phyloP scores from a whole-genome alignment of 225 moss, liverwort and hornwort species.

The Marchantia polymorpha region DNA sequence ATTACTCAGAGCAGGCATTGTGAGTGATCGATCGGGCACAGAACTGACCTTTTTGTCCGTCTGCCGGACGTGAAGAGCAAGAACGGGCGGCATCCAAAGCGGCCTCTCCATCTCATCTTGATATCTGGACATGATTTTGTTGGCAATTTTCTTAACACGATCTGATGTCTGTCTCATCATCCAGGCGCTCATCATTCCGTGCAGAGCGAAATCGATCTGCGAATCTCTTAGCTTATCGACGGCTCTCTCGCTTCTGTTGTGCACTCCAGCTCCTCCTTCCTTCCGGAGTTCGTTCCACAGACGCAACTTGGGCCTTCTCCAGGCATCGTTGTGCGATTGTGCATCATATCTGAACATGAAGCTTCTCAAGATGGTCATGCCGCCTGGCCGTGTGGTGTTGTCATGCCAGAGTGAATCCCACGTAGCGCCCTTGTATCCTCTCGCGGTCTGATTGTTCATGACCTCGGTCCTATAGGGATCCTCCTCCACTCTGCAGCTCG shows the following conservation, averaged over 20 bases:
- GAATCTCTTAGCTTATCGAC: neutral
- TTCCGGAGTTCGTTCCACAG: slow-evolving; percentile 11
- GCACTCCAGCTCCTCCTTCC: slow-evolving; percentile 10
- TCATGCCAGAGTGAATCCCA: slow-evolving; percentile 24
- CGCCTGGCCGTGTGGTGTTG: slow-evolving; percentile 11
- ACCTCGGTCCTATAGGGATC: slow-evolving; percentile 19
- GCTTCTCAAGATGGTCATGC: slow-evolving; percentile 15
- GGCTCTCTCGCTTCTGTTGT: neutral
- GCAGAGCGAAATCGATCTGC: slow-evolving; percentile 19
- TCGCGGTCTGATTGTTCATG: neutral
- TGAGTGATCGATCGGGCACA: neutral
- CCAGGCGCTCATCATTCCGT: slow-evolving; percentile 36
- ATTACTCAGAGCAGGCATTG: neutral
- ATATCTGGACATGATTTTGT: slow-evolving; percentile 43
- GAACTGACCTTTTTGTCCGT: slow-evolving; percentile 36
- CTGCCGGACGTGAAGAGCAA: slow-evolving; percentile 40
- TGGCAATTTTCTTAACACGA: slow-evolving; percentile 30
- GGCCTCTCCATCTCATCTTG: slow-evolving; percentile 23
- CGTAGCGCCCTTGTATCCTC: neutral
- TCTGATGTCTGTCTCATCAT: slow-evolving; percentile 29
- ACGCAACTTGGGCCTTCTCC: slow-evolving; percentile 17
- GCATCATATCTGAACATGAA: slow-evolving; percentile 9
- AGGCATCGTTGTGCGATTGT: slow-evolving; percentile 6
- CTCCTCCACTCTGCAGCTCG: slow-evolving; percentile 18
- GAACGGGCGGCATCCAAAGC: slow-evolving; percentile 37